Conservation (phyloP, 495 filamentous ascomycete species). For the Talaromyces adpressus region DNA sequence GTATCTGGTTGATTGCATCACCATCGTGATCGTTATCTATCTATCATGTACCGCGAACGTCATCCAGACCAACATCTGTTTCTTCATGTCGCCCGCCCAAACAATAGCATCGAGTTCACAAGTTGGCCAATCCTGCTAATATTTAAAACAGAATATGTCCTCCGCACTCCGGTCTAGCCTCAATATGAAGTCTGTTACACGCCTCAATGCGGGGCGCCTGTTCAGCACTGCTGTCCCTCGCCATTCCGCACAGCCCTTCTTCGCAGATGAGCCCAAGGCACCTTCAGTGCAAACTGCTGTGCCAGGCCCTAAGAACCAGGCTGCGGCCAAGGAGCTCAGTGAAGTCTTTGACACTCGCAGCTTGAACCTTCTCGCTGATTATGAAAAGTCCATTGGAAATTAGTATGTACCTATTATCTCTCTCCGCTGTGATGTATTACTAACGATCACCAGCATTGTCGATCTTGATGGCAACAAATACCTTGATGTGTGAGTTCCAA, state of each 20-base stretch:
- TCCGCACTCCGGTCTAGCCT: slow-evolving; percentile 36
- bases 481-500: slow-evolving; percentile 66
- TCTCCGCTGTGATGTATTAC: background rate
- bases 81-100: background rate
- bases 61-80: background rate
- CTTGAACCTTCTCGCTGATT: slow-evolving; percentile 88
- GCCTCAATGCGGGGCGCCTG: slow-evolving; percentile 29
- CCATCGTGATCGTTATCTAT: background rate
- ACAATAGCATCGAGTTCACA: background rate
- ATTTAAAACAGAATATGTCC: slow-evolving; percentile 24
- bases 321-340: slow-evolving; percentile 64
- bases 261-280: slow-evolving; percentile 65
- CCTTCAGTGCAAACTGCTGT: slow-evolving; percentile 72
- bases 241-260: slow-evolving; percentile 47
- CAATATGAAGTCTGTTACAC: slow-evolving; percentile 29
- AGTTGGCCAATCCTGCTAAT: background rate
- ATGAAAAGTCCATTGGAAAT: slow-evolving; percentile 58
- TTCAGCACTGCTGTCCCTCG: slow-evolving; percentile 36
- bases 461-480: slow-evolving; percentile 70
- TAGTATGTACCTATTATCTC: slow-evolving; percentile 31
- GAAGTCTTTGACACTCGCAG: slow-evolving; percentile 89
- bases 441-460: slow-evolving; percentile 49
- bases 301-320: slow-evolving; percentile 72
- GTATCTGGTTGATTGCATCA: background rate
- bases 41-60: background rate